Percentiles rank a stretch among this genome's conserved stretches.
Conservation (phyloP, 768 basidiomycete species). For the Tephrocybe sp. region DNA sequence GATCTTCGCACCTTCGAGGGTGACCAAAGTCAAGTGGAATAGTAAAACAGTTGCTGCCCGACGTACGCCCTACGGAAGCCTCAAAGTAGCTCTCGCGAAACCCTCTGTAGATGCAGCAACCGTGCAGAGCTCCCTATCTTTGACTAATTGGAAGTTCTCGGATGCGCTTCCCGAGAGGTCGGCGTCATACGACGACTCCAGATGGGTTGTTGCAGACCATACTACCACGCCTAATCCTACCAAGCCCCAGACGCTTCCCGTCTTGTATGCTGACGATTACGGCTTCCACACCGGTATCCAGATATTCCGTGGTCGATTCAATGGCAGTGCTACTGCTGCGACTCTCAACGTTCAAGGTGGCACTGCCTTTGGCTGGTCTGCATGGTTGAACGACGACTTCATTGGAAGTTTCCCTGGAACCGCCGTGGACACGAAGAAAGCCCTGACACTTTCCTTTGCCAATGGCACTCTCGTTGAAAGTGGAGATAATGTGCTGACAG, state of each 20-base stretch:
- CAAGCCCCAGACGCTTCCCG: conserved; percentile 5
- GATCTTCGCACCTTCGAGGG: conserved; percentile 2
- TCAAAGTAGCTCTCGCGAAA: background rate
- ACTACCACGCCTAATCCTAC: conserved; percentile 7
- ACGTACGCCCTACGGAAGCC: conserved; percentile 5
- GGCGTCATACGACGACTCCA: conserved; percentile 8
- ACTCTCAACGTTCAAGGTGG: conserved; percentile 6
- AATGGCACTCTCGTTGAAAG: background rate
- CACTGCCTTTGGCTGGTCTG: conserved; percentile 11
- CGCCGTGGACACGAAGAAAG: background rate
- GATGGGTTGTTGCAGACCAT: conserved; percentile 9
- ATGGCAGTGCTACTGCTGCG: conserved; percentile 4
- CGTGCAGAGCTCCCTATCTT: conserved; percentile 2
- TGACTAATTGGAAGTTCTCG: conserved; percentile 4
- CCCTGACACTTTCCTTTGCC: conserved; percentile 4
- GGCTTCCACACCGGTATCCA: conserved; percentile 10
- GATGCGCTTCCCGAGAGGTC: conserved; percentile 7
- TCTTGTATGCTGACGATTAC: conserved; percentile 10
- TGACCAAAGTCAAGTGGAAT: conserved; percentile 6
- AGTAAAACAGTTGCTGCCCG: background rate
- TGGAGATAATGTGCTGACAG: conserved; percentile 8
- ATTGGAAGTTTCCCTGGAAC: conserved; percentile 8
- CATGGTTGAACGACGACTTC: conserved; percentile 9
- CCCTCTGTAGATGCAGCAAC: conserved; percentile 1
- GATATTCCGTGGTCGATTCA: conserved; percentile 11